Conservation (phyloP, 805 yeast genomes). For the Brettanomyces bruxellensis region DNA sequence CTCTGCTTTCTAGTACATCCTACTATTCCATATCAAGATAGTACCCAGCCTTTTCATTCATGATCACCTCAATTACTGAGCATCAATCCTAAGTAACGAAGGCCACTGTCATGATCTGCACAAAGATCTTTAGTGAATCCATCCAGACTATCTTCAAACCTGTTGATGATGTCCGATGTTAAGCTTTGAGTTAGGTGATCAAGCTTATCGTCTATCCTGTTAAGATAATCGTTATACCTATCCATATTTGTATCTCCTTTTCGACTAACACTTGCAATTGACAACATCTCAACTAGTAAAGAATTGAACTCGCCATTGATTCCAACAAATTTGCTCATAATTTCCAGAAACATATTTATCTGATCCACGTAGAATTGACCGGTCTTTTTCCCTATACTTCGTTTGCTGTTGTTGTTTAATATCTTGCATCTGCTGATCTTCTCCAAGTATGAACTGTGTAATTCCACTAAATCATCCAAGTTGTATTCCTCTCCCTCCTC, state of each 20-base stretch:
- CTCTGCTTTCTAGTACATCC: no score
- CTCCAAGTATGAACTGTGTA: constrained; percentile 26
- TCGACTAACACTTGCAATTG: constrained; percentile 16
- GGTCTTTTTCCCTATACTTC: constrained; percentile 27
- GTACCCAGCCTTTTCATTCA: no score
- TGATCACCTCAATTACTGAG: background rate
- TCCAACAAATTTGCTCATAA: constrained; percentile 30
- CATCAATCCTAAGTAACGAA: constrained; percentile 36
- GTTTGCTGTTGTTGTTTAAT: constrained; percentile 17
- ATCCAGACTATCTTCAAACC: constrained; percentile 32
- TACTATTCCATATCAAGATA: no score
- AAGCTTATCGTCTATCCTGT: constrained; percentile 19
- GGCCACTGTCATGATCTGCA: constrained; percentile 39
- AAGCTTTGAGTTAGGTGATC: constrained; percentile 32
- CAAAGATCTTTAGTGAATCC: constrained; percentile 40
- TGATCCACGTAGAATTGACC: constrained; percentile 33
- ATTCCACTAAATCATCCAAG: constrained; percentile 38
- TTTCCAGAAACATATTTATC: constrained; percentile 27
- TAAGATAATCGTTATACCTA: constrained; percentile 14
- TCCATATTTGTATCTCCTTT: constrained; percentile 14
- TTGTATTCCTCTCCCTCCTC: constrained; percentile 18
- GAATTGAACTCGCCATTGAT: constrained; percentile 29
- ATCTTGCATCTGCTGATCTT: constrained; percentile 30
- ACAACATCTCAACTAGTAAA: constrained; percentile 25
- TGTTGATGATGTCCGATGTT: constrained; percentile 29